phyloP scores from a whole-genome alignment of 768 basidiomycete genomes.

The Termitomyces titanicus region DNA sequence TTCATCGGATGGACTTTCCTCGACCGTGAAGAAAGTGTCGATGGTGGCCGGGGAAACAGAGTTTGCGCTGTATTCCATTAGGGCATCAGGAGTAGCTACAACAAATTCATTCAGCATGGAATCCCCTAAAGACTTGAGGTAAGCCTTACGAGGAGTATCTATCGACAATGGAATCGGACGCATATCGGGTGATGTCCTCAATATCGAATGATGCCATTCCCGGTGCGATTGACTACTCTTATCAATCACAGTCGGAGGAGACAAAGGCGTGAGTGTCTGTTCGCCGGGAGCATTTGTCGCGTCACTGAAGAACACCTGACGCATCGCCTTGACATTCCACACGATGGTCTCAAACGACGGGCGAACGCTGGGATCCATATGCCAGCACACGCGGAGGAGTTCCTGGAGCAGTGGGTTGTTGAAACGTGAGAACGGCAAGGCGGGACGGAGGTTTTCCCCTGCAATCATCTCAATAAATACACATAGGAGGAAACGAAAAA shows the following conservation, averaged over 20 bases:
- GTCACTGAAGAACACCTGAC: conserved; percentile 23
- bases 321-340: conserved; percentile 39
- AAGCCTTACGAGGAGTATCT: conserved; percentile 19
- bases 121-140: not conserved
- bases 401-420: conserved; percentile 31
- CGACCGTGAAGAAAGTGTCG: too few relatives aligned
- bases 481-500: not conserved
- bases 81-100: too few relatives aligned
- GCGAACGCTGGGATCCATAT: conserved; percentile 43
- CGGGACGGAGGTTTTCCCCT: not conserved
- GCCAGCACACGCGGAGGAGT: conserved; percentile 56
- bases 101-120: not conserved
- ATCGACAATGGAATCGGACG: conserved; percentile 27
- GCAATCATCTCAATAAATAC: not conserved
- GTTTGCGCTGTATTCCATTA: too few relatives aligned
- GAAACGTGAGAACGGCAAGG: conserved; percentile 20
- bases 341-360: conserved; percentile 51
- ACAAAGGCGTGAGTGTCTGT: conserved; percentile 13
- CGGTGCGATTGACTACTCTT: conserved; percentile 9
- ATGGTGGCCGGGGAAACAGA: too few relatives aligned
- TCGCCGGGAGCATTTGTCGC: not conserved
- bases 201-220: conserved; percentile 8
- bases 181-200: conserved; percentile 37
- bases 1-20: too few relatives aligned
- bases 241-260: conserved; percentile 9